A percentile compares a stretch with the other conserved stretches of the same genome.
phyloP scores from a whole-genome alignment of 129 eudicot species.

The Pseudognaphalium luteoalbum region DNA sequence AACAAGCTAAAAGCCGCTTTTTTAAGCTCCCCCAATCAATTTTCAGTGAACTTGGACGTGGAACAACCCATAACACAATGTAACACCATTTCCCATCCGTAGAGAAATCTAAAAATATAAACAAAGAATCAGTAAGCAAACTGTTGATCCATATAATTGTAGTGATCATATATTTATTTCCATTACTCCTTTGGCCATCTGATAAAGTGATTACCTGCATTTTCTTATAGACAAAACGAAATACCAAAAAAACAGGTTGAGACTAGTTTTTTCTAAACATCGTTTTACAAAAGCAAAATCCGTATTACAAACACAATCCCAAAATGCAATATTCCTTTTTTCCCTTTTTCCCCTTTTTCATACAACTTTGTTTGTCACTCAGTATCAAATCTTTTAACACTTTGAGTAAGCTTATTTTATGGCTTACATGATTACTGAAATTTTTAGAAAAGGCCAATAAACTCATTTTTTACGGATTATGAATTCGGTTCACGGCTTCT shows the following conservation, averaged over 20 bases:
- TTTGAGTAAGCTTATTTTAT: background rate
- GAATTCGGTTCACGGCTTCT: background rate
- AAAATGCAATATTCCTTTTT: too few relatives aligned
- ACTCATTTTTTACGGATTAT: background rate
- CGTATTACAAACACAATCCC: background rate
- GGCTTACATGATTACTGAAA: background rate
- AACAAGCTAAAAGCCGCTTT: conserved; percentile 55
- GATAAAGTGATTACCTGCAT: too few relatives aligned
- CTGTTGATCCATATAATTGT: background rate
- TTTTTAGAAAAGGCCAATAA: background rate
- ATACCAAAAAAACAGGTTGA: too few relatives aligned
- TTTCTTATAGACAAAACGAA: too few relatives aligned
- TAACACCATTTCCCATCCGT: conserved; percentile 88
- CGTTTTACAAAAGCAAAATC: background rate
- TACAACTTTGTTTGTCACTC: background rate
- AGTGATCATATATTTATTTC: too few relatives aligned
- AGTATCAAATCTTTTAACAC: background rate
- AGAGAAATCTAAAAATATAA: conserved; percentile 44
- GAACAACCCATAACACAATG: conserved; percentile 67
- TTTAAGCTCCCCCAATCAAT: conserved; percentile 69
- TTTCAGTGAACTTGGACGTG: conserved; percentile 44
- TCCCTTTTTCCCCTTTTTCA: too few relatives aligned
- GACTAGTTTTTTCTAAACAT: background rate
- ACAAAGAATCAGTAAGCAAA: background rate
- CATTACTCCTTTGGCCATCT: background rate